Percentiles rank a stretch among this genome's conserved stretches.
Evolutionary conservation across 768 basidiomycete species (phyloP).

Genomic region (Lentinula lateritia): DNA sequence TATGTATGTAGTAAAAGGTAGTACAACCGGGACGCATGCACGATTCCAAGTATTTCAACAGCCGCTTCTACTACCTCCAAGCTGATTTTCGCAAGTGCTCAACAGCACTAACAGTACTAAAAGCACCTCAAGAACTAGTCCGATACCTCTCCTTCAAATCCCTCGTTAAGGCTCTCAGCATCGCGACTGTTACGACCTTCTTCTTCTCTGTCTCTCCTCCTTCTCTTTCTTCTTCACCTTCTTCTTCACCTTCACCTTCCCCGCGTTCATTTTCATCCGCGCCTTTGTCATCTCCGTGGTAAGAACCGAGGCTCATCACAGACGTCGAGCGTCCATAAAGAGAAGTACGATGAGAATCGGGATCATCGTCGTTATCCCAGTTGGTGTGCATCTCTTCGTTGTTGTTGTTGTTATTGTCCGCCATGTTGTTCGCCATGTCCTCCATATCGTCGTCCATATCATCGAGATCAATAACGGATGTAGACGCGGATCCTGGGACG

Average conservation of each 20-base stretch:
- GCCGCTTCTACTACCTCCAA: too few relatives aligned
- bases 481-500: not conserved
- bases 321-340: too few relatives aligned
- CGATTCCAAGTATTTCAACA: too few relatives aligned
- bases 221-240: not conserved
- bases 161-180: conserved; percentile 56
- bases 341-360: too few relatives aligned
- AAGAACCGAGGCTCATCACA: too few relatives aligned
- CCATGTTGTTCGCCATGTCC: not conserved
- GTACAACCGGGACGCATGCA: too few relatives aligned
- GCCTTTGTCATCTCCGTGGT: too few relatives aligned
- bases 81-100: too few relatives aligned
- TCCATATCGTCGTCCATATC: not conserved
- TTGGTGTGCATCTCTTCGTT: not conserved
- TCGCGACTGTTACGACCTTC: conserved; percentile 49
- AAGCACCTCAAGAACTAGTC: not conserved
- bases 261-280: not conserved
- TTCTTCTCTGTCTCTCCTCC: conserved; percentile 20
- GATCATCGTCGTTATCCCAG: too few relatives aligned
- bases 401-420: not conserved
- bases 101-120: too few relatives aligned
- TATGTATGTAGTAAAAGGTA: too few relatives aligned
- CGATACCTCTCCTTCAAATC: conserved; percentile 47
- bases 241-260: not conserved
- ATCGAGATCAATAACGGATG: not conserved